Evolutionary conservation across 371 early-diverging fungal genomes (phyloP), one percentile per base, ranked within the genome.

Genomic region (Syncephalastrum racemosum): DNA sequence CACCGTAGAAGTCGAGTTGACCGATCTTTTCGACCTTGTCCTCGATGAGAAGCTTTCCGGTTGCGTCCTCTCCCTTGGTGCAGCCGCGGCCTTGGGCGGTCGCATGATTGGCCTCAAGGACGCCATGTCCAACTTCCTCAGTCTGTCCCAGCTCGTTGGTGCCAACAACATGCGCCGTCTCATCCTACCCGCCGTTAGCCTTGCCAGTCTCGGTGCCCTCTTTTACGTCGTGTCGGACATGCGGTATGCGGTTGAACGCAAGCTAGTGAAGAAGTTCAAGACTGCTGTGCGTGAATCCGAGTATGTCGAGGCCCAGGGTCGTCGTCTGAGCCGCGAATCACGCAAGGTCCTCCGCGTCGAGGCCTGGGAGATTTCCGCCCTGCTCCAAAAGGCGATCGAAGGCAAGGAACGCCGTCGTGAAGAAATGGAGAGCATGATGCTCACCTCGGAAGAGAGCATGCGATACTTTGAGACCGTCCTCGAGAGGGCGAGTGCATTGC

Each of bases 291-390:
- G 73, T 50, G 84, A 86, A 43, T 66, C 81, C 2, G 71, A 77
- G 5, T 89, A 91, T 62, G 84, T 89, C 6, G 85, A 86, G 41
- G 66, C 66, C 36, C 90, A 92, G 57, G 79, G 88, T 19, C 80
- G 84, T 50, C 86, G 91, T 22, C 81, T 95, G 53, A 79, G 85
- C 20, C 82, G 82, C 36, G 89, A 88, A 58, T 82, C 90, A 6
- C 79, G 88, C 47, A 86, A 91, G 15, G 83, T 88, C 1, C 77
- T 94, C 42, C 87, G 90, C 24, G 80, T 88, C 44, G 89, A 89
- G 60, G 89, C 91, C 1, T 93, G 92, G 90, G 91, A 92, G 56
- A 83, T 95, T 62, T 92, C 92, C 66, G 86, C 77, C 66, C 84
- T 87, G 53, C 90, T 94, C 73, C 86, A 87, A 67, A 79, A 81